Percentiles rank a stretch among this genome's conserved stretches.
These are phyloP conservation scores for Elsinoe arachidis DNA, from an alignment of 2,329 filamentous ascomycete genomes.

Conservation along the genomic window DNA sequence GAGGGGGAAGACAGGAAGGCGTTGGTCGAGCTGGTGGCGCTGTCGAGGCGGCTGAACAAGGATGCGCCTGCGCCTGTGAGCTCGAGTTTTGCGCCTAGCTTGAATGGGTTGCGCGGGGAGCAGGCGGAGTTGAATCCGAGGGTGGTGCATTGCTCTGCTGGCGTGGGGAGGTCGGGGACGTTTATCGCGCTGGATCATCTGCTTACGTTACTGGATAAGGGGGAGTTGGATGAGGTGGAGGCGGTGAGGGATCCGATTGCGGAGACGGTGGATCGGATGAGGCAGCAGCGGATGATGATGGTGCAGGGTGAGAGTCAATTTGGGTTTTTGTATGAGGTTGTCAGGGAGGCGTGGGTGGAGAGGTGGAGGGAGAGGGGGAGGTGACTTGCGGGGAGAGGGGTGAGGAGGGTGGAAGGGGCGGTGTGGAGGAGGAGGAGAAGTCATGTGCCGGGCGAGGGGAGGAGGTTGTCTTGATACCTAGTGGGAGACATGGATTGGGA, in stretches of 20 bases:
- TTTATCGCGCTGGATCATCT: conserved; percentile 96
- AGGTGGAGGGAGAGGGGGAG: conserved; percentile 16
- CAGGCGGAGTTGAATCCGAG: conserved; percentile 51
- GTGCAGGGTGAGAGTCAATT: conserved; percentile 84
- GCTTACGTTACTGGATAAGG: conserved; percentile 68
- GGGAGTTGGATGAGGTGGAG: conserved; percentile 48
- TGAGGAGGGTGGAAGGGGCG: neutral
- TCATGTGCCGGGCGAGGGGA: neutral
- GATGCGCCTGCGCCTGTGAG: conserved; percentile 27
- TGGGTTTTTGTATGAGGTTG: conserved; percentile 77
- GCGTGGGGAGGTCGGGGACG: conserved; percentile 86
- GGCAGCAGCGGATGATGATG: conserved; percentile 89
- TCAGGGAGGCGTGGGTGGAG: conserved; percentile 65
- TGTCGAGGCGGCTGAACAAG: conserved; percentile 52
- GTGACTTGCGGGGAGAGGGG: neutral
- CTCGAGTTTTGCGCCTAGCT: neutral
- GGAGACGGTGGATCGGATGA: conserved; percentile 67
- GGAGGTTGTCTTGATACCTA: neutral
- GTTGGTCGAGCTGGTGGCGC: conserved; percentile 60
- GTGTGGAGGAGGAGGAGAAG: conserved; percentile 3
- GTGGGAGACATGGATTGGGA: neutral
- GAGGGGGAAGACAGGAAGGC: conserved; percentile 56
- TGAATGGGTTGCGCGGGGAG: neutral
- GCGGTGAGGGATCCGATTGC: conserved; percentile 60
- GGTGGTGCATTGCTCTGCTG: conserved; percentile 66